A percentile compares a stretch with the other conserved stretches of the same genome.
Evolutionary conservation across 2,329 filamentous ascomycete genomes (phyloP).

Genomic region (Xylaria sp.): DNA sequence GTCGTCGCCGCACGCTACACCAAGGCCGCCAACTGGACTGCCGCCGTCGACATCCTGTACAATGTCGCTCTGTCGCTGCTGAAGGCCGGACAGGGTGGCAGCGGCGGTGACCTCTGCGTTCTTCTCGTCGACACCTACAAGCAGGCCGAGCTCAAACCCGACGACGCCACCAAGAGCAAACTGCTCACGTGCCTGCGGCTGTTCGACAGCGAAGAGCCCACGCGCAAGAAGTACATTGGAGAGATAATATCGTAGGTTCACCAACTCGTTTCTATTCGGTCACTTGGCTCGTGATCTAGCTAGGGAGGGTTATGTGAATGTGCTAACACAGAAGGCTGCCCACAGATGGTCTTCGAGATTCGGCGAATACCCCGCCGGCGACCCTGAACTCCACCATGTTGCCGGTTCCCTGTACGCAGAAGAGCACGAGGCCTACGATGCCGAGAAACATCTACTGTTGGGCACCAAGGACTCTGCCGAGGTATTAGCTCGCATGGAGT

Average conservation of each 20-base stretch:
- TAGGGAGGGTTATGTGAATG: conserved; percentile 19
- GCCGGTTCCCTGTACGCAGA: conserved; percentile 89
- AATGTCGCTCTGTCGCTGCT: conserved; percentile 87
- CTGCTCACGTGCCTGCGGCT: conserved; percentile 82
- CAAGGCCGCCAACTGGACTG: conserved; percentile 84
- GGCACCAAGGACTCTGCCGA: conserved; percentile 91
- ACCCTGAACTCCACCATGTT: conserved; percentile 94
- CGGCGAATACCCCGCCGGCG: conserved; percentile 88
- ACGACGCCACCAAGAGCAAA: conserved; percentile 78
- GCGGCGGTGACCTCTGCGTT: conserved; percentile 88
- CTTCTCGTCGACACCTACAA: conserved; percentile 91
- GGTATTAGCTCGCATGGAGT: conserved; percentile 84
- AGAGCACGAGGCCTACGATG: conserved; percentile 91
- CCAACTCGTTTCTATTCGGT: conserved; percentile 14
- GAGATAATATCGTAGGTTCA: conserved; percentile 78
- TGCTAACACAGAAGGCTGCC: conserved; percentile 30
- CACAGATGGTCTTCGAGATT: conserved; percentile 83
- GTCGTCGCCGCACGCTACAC: conserved; percentile 94
- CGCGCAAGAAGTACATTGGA: conserved; percentile 88
- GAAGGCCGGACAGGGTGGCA: conserved; percentile 91
- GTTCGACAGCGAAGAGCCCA: conserved; percentile 86
- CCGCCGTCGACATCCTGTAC: conserved; percentile 87
- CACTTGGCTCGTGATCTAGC: conserved; percentile 1
- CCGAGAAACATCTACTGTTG: conserved; percentile 87
- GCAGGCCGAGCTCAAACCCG: conserved; percentile 82